Evolutionary conservation across 1,284 basidiomycete species (phyloP).

Genomic region (Trametes sp.): DNA sequence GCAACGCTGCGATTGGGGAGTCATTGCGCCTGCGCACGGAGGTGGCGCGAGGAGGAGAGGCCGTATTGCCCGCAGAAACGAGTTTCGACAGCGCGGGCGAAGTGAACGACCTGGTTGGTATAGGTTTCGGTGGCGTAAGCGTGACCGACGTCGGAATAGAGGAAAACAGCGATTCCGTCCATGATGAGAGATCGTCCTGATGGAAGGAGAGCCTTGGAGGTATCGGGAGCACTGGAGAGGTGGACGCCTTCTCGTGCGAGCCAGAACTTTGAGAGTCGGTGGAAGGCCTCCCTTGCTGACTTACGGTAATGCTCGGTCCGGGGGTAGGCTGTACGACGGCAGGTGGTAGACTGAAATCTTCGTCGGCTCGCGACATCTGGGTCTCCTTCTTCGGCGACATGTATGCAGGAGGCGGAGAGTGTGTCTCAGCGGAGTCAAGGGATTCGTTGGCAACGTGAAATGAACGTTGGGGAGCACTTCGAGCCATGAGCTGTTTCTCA

Average conservation of each 20-base stretch:
- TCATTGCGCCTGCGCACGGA: constrained; percentile 19
- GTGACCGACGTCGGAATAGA: constrained; percentile 35
- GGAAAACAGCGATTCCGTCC: constrained; percentile 42
- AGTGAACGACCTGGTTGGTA: constrained; percentile 11
- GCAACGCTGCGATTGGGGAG: constrained; percentile 15
- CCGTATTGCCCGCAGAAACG: background rate
- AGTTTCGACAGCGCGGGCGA: constrained; percentile 3
- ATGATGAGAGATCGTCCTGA: constrained; percentile 41
- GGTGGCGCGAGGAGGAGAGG: constrained; percentile 20
- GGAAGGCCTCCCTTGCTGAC: constrained; percentile 15
- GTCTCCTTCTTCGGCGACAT: constrained; percentile 36
- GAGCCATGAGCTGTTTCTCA: constrained; percentile 37
- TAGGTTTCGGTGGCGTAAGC: constrained; percentile 23
- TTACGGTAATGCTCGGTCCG: constrained; percentile 4
- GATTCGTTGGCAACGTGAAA: constrained; percentile 43
- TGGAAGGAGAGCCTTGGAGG: constrained; percentile 41
- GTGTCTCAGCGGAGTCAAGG: constrained; percentile 30
- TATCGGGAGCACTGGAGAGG: constrained; percentile 26
- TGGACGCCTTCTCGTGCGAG: constrained; percentile 14
- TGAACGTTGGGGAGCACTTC: constrained; percentile 36
- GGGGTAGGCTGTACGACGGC: constrained; percentile 17
- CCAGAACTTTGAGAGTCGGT: constrained; percentile 20
- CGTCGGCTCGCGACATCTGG: constrained; percentile 28
- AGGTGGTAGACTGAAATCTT: constrained; percentile 32
- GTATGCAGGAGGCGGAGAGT: constrained; percentile 43